These are phyloP conservation scores for Sphenostylis stenocarpa DNA, from an alignment of 306 rosid species.

Conservation along the genomic window DNA sequence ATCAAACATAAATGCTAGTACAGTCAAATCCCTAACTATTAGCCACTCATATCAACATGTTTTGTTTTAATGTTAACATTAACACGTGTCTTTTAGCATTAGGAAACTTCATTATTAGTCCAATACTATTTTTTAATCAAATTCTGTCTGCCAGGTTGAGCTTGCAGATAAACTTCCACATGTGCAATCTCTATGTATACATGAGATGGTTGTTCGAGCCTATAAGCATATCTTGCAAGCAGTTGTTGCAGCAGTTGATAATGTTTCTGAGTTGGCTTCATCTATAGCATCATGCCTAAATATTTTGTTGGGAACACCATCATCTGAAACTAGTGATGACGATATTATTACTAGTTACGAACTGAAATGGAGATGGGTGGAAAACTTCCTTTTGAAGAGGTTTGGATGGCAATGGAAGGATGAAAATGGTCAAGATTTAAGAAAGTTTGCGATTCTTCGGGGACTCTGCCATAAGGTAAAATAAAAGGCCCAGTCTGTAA, in stretches of 20 bases:
- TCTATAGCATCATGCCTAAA: constrained; percentile 86
- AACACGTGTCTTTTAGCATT: background rate
- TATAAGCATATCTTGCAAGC: constrained; percentile 94
- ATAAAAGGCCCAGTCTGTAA: constrained; percentile 14
- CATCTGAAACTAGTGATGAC: constrained; percentile 50
- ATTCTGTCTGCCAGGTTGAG: constrained; percentile 65
- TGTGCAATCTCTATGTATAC: constrained; percentile 89
- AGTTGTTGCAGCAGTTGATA: constrained; percentile 79
- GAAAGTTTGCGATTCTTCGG: constrained; percentile 90
- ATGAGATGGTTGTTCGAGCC: constrained; percentile 96
- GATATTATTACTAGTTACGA: constrained; percentile 47
- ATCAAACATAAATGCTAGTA: background rate
- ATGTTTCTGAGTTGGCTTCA: constrained; percentile 77
- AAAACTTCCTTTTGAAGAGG: constrained; percentile 78
- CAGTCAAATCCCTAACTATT: background rate
- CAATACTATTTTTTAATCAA: constrained; percentile 18
- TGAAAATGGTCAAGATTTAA: constrained; percentile 63
- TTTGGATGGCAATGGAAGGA: constrained; percentile 83
- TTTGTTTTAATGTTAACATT: background rate
- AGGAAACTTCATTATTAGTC: constrained; percentile 7
- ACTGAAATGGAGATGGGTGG: constrained; percentile 93
- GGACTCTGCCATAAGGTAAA: constrained; percentile 94
- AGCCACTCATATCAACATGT: background rate
- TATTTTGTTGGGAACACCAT: constrained; percentile 73
- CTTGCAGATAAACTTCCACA: constrained; percentile 98